Conservation (phyloP, 2,329 filamentous ascomycete species). For the Pleomassaria siparia region DNA sequence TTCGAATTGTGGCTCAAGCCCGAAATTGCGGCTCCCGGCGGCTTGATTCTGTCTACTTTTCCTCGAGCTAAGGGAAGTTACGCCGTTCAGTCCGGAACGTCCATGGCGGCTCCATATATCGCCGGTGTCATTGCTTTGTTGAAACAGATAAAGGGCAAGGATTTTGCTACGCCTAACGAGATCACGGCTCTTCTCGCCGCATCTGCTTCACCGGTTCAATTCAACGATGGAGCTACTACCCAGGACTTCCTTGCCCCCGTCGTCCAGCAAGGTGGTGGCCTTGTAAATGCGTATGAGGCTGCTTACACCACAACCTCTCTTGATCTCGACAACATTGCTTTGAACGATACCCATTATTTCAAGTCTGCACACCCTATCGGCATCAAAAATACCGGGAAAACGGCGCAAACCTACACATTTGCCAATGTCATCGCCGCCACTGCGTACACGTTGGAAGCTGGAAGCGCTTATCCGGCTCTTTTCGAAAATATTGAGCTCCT, state of each 20-base stretch:
- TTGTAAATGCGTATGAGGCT: conserved; percentile 20
- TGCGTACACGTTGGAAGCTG: conserved; percentile 13
- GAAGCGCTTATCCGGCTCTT: not conserved
- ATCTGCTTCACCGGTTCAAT: conserved; percentile 14
- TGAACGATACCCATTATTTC: conserved; percentile 29
- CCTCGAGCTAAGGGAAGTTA: conserved; percentile 50
- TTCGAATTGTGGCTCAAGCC: conserved; percentile 62
- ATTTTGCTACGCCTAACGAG: conserved; percentile 9
- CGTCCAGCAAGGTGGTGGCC: conserved; percentile 24
- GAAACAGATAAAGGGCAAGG: conserved; percentile 1
- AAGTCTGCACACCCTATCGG: conserved; percentile 23
- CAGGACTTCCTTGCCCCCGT: conserved; percentile 18
- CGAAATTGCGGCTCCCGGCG: conserved; percentile 58
- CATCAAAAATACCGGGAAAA: conserved; percentile 17
- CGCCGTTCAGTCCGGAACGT: conserved; percentile 57
- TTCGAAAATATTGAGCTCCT: not conserved
- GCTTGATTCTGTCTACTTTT: conserved; percentile 61
- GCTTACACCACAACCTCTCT: conserved; percentile 14
- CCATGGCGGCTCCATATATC: conserved; percentile 50
- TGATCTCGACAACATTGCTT: conserved; percentile 17
- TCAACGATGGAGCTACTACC: conserved; percentile 7
- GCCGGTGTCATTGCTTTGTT: conserved; percentile 15
- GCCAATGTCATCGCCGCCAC: conserved; percentile 19
- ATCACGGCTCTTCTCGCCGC: conserved; percentile 10
- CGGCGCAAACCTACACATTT: conserved; percentile 11